phyloP scores from a whole-genome alignment of 108 stramenopile species.

The Cyclostephanos invisitatus region DNA sequence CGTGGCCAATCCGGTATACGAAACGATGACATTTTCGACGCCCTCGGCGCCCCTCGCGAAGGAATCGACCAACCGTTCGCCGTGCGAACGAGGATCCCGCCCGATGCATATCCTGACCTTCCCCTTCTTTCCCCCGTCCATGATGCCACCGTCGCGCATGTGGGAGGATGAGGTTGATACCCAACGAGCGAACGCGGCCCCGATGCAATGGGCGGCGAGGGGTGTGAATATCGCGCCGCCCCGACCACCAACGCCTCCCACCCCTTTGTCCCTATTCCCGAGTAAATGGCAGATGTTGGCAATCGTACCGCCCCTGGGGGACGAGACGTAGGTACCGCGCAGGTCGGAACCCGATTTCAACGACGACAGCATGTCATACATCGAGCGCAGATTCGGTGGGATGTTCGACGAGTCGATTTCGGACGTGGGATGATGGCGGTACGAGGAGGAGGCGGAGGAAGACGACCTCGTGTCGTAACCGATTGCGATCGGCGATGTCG shows the following conservation, averaged over 20 bases:
- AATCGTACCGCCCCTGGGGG: slow-evolving; percentile 48
- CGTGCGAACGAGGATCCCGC: slow-evolving; percentile 73
- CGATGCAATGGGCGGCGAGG: slow-evolving; percentile 76
- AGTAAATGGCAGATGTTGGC: slow-evolving; percentile 41
- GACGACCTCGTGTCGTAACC: slow-evolving; percentile 12
- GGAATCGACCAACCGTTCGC: slow-evolving; percentile 65
- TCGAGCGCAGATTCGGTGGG: slow-evolving; percentile 61
- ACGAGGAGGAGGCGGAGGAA: no score
- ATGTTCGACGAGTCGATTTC: slow-evolving; percentile 67
- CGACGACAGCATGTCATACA: slow-evolving; percentile 43
- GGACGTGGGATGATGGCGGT: slow-evolving; percentile 2
- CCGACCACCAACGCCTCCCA: slow-evolving; percentile 5
- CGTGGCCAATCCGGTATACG: slow-evolving; percentile 73
- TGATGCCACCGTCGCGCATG: neutral
- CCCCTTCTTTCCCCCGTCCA: slow-evolving; percentile 5
- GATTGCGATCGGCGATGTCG: no score
- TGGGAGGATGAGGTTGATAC: neutral
- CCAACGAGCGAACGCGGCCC: slow-evolving; percentile 44
- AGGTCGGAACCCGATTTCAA: slow-evolving; percentile 71
- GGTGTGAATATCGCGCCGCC: slow-evolving; percentile 54
- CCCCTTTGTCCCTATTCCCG: slow-evolving; percentile 14
- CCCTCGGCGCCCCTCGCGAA: slow-evolving; percentile 69
- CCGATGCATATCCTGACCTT: slow-evolving; percentile 59
- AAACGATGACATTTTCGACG: slow-evolving; percentile 44
- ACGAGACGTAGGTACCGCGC: slow-evolving; percentile 67